Percentiles rank a stretch among this genome's conserved stretches.
Conservation (phyloP, 352 stramenopile genomes). For the Phytopythium litorale region DNA sequence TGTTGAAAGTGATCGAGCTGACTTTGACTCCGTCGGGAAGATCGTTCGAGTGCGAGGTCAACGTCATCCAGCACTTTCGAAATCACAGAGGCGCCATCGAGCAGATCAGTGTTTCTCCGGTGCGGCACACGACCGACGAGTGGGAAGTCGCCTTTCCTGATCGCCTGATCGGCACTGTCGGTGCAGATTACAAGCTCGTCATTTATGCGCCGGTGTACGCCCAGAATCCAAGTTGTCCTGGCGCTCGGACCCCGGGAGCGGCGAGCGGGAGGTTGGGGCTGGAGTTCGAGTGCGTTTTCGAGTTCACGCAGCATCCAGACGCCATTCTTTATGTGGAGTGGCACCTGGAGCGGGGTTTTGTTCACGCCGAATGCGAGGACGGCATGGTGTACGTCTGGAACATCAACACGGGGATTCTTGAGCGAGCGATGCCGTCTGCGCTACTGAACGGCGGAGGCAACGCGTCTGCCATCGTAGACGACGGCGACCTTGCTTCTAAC, state of each 20-base stretch:
- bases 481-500: background rate
- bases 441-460: slow-evolving; percentile 54
- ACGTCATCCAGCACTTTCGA: slow-evolving; percentile 45
- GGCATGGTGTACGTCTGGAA: slow-evolving; percentile 80
- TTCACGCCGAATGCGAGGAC: slow-evolving; percentile 71
- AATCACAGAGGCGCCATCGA: slow-evolving; percentile 61
- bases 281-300: slow-evolving; percentile 58
- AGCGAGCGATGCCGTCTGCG: slow-evolving; percentile 50
- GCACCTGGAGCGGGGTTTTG: slow-evolving; percentile 52
- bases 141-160: slow-evolving; percentile 35
- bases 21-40: slow-evolving; percentile 22
- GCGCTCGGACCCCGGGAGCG: slow-evolving; percentile 1
- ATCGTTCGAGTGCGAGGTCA: slow-evolving; percentile 38
- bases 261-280: slow-evolving; percentile 15
- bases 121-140: slow-evolving; percentile 15
- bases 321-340: slow-evolving; percentile 47
- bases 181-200: slow-evolving; percentile 51
- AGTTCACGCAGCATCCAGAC: slow-evolving; percentile 63
- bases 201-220: slow-evolving; percentile 59
- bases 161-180: slow-evolving; percentile 57
- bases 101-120: slow-evolving; percentile 57
- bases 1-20: slow-evolving; percentile 54
- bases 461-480: slow-evolving; percentile 9
- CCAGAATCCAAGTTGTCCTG: slow-evolving; percentile 25
- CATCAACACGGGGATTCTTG: slow-evolving; percentile 67